phyloP scores from a whole-genome alignment of 331 rosid genomes.

The Malus hybrid region DNA sequence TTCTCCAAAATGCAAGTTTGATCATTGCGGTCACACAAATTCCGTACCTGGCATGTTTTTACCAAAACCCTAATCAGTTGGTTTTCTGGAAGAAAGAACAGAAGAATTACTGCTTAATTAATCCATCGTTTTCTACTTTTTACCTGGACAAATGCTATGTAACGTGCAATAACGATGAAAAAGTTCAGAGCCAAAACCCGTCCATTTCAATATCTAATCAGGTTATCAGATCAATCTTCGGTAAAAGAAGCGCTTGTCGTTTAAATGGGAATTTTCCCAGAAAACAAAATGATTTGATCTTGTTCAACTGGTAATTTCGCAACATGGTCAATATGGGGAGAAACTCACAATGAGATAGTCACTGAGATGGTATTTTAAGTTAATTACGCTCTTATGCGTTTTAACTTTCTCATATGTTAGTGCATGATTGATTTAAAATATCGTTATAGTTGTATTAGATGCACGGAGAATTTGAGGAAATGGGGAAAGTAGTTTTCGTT shows the following conservation, averaged over 20 bases:
- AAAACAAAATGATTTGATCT: background rate
- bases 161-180: background rate
- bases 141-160: background rate
- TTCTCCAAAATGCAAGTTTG: background rate
- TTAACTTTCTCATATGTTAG: too few relatives aligned
- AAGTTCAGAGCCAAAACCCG: conserved; percentile 26
- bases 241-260: background rate
- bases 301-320: conserved; percentile 12
- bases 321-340: conserved; percentile 2
- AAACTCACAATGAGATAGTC: too few relatives aligned
- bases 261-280: conserved; percentile 8
- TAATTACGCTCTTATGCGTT: too few relatives aligned
- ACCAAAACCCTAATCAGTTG: background rate
- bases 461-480: background rate
- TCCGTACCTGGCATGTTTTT: background rate
- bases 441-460: too few relatives aligned
- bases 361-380: too few relatives aligned
- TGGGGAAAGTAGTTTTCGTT: conserved; percentile 16
- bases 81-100: background rate
- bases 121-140: background rate
- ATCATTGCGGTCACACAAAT: background rate
- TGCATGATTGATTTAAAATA: too few relatives aligned
- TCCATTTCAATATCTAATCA: conserved; percentile 17
- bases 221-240: conserved; percentile 24
- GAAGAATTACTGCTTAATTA: background rate